Evolutionary conservation across 768 basidiomycete species (phyloP).

Genomic region (Serpula lacrymans): DNA sequence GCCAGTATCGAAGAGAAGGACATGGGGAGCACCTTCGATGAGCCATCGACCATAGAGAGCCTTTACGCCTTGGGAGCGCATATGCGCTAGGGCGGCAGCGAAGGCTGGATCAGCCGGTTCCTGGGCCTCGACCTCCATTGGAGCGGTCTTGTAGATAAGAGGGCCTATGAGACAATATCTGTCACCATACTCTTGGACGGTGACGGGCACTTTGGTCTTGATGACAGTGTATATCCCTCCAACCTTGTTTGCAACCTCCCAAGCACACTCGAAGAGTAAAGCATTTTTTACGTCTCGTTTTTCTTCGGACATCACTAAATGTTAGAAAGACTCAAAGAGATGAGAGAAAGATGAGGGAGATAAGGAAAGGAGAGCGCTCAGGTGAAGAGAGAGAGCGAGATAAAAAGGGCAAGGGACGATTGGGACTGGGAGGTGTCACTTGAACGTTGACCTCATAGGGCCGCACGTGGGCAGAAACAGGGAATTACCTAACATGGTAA

Average conservation of each 20-base stretch:
- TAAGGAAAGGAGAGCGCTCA: background rate
- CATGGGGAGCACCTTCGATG: slow-evolving; percentile 93
- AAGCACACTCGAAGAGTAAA: slow-evolving; percentile 91
- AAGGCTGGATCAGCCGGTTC: slow-evolving; percentile 84
- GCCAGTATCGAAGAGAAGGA: slow-evolving; percentile 94
- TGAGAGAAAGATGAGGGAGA: slow-evolving; percentile 1
- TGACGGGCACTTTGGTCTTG: slow-evolving; percentile 99
- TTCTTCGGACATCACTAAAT: slow-evolving; percentile 19
- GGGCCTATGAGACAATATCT: slow-evolving; percentile 96
- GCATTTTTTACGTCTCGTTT: slow-evolving; percentile 76
- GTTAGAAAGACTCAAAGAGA: background rate
- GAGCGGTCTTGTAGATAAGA: slow-evolving; percentile 96
- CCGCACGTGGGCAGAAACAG: slow-evolving; percentile 20
- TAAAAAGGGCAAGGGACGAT: slow-evolving; percentile 1
- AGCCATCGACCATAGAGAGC: slow-evolving; percentile 96
- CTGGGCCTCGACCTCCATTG: slow-evolving; percentile 96
- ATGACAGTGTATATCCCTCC: slow-evolving; percentile 99
- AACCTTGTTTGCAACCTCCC: slow-evolving; percentile 99
- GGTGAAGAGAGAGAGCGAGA: background rate
- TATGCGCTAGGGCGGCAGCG: slow-evolving; percentile 68
- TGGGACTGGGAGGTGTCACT: slow-evolving; percentile 1
- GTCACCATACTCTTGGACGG: slow-evolving; percentile 92
- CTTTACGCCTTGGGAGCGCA: slow-evolving; percentile 91
- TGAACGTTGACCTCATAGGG: slow-evolving; percentile 8
- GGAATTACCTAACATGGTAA: slow-evolving; percentile 21